Evolutionary conservation across 129 eudicot species (phyloP).

Genomic region (Apium graveolens): DNA sequence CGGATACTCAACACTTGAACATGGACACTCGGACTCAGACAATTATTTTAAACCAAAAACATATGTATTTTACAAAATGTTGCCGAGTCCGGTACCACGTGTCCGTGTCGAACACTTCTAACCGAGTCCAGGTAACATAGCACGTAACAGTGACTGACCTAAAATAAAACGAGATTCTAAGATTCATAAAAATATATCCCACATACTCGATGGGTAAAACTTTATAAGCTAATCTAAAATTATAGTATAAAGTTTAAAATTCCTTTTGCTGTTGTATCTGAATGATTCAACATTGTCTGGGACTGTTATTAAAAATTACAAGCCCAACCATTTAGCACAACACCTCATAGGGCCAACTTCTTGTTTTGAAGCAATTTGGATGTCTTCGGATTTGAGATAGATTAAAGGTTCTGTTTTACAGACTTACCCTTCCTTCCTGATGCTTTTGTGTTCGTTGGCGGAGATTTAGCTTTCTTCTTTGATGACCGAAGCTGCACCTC

Average conservation of each 20-base stretch:
- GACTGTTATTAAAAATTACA: neutral
- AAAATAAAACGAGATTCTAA: neutral
- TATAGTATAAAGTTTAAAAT: neutral
- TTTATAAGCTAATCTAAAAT: neutral
- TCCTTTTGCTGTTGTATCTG: neutral
- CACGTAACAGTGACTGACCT: neutral
- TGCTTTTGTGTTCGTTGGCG: conserved; percentile 23
- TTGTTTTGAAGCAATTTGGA: conserved; percentile 21
- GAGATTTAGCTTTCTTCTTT: conserved; percentile 64
- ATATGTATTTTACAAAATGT: too few relatives aligned
- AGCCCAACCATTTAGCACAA: conserved; percentile 33
- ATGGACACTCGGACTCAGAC: too few relatives aligned
- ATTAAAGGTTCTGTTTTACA: conserved; percentile 36
- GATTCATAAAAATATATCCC: neutral
- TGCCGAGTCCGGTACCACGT: too few relatives aligned
- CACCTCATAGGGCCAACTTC: conserved; percentile 35
- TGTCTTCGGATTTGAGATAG: conserved; percentile 13
- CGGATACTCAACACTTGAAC: too few relatives aligned
- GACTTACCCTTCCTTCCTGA: conserved; percentile 11
- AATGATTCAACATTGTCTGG: neutral
- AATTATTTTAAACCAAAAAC: too few relatives aligned
- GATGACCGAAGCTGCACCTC: conserved; percentile 47
- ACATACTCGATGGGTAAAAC: neutral
- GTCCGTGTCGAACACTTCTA: too few relatives aligned
- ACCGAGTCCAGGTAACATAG: too few relatives aligned